A percentile compares a stretch with the other conserved stretches of the same genome.
Evolutionary conservation across 352 stramenopile genomes (phyloP).

Genomic region (Phytophthora hybrid): DNA sequence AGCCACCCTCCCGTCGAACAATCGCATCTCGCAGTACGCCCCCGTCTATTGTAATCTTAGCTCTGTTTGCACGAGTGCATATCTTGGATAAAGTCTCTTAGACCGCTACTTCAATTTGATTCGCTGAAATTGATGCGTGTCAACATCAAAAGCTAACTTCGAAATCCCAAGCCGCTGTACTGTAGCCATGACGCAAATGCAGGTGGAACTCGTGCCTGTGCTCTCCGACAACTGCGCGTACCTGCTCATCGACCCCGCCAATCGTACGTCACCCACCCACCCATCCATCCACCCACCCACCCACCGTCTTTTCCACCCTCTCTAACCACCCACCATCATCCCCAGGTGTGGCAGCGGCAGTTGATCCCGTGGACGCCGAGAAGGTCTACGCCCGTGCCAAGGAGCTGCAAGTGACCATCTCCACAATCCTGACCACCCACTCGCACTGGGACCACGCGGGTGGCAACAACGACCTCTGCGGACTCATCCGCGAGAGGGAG

Average conservation of each 20-base stretch:
- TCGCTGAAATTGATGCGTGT: too few relatives aligned
- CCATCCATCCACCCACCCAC: constrained; percentile 6
- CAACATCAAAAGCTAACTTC: not conserved
- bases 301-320: not conserved
- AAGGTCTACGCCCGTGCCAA: constrained; percentile 79
- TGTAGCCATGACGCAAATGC: constrained; percentile 37
- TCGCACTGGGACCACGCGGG: constrained; percentile 92
- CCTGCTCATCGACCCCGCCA: constrained; percentile 73
- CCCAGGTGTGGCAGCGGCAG: constrained; percentile 68
- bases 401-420: constrained; percentile 71
- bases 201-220: constrained; percentile 84
- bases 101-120: too few relatives aligned
- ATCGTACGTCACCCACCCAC: constrained; percentile 38
- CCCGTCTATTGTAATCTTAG: too few relatives aligned
- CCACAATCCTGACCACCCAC: constrained; percentile 92
- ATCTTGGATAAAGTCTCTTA: too few relatives aligned
- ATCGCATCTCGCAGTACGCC: too few relatives aligned
- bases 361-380: constrained; percentile 90
- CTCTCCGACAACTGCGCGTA: constrained; percentile 95
- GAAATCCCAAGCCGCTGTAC: not conserved
- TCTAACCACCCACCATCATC: not conserved
- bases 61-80: too few relatives aligned
- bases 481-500: constrained; percentile 51
- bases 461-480: constrained; percentile 80
- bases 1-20: too few relatives aligned